Evolutionary conservation across 768 basidiomycete species (phyloP).

Genomic region (Austroboletus festivus): DNA sequence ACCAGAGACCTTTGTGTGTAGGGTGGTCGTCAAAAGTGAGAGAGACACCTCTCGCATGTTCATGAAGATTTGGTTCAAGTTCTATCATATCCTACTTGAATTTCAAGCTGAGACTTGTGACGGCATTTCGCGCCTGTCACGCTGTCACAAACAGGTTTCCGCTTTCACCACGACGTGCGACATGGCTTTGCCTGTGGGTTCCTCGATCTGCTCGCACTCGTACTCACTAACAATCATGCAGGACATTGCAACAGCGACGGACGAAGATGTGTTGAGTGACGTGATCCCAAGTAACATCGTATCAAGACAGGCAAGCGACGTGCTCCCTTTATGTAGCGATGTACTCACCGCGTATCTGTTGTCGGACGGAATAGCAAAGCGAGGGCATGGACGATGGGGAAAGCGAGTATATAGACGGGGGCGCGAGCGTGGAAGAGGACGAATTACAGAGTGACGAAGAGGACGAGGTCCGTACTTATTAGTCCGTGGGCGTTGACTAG

Average conservation of each 20-base stretch:
- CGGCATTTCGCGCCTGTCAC: slow-evolving; percentile 23
- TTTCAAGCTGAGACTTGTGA: no score
- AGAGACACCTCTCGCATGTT: no score
- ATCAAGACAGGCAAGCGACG: slow-evolving; percentile 67
- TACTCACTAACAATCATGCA: slow-evolving; percentile 8
- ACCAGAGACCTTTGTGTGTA: no score
- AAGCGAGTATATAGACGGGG: slow-evolving; percentile 64
- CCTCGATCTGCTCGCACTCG: neutral
- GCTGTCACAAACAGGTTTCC: slow-evolving; percentile 16
- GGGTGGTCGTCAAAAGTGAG: no score
- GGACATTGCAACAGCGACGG: slow-evolving; percentile 29
- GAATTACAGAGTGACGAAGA: slow-evolving; percentile 57
- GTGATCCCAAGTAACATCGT: slow-evolving; percentile 89
- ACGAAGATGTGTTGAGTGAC: slow-evolving; percentile 87
- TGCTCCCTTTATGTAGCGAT: slow-evolving; percentile 1
- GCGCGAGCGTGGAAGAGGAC: slow-evolving; percentile 55
- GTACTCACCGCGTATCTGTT: slow-evolving; percentile 6
- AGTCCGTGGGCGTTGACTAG: no score
- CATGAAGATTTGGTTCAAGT: no score
- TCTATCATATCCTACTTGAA: no score
- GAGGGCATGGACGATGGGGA: slow-evolving; percentile 68
- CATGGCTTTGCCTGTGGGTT: slow-evolving; percentile 25
- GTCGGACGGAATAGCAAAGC: slow-evolving; percentile 47
- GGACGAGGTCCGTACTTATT: slow-evolving; percentile 32
- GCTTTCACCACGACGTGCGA: slow-evolving; percentile 22